Evolutionary conservation across 2,329 filamentous ascomycete species (phyloP), one percentile per base, ranked within the genome.

Genomic region (Colletotrichum viniferum): DNA sequence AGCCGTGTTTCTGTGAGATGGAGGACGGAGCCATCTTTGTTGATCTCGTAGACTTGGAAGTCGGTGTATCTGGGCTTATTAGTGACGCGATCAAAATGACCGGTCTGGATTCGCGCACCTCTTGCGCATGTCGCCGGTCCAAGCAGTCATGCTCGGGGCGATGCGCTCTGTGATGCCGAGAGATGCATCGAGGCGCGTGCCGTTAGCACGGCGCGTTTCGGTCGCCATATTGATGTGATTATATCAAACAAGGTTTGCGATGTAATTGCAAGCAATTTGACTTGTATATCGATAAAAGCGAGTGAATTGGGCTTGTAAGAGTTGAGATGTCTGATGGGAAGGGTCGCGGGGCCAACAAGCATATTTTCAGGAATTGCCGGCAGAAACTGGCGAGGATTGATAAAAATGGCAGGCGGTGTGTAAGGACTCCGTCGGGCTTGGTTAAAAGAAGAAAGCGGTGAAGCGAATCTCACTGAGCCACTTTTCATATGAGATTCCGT

Each of bases 11-110:
- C 74, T 48, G 75, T 88, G 64, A 98, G 87, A 83, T 96, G 95
- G 68, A 97, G 83, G 16, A 98, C 94, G 69, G 92, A 85, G 18
- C 96, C 96, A 80, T 94, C 91, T 34, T 93, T 92, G 24, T 90
- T 87, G 77, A 98, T 96, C 84, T 98, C 96, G 81, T 98, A 96
- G 79, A 98, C 96, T 79, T 97, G 88, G 80, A 98, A 98, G 83
- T 98, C 96, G 5, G 96, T 96, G 84, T 96, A 98, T 78, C 95
- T 92, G 65, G 9, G 14, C 8, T 30, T 43, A 8, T 28, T 34
- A 61, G 48, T 32, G 28, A 16, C 30, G 24, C 3, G 7, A 21
- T n/a, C 32, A 34, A 34, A 34, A 14, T 13, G 32, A 34, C 12
- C 12, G 32, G 32, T 34, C 12, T 13, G 13, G 13, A 14, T 34